These are phyloP conservation scores for Tuber borchii DNA, from an alignment of 495 filamentous ascomycete species.

Conservation along the genomic window DNA sequence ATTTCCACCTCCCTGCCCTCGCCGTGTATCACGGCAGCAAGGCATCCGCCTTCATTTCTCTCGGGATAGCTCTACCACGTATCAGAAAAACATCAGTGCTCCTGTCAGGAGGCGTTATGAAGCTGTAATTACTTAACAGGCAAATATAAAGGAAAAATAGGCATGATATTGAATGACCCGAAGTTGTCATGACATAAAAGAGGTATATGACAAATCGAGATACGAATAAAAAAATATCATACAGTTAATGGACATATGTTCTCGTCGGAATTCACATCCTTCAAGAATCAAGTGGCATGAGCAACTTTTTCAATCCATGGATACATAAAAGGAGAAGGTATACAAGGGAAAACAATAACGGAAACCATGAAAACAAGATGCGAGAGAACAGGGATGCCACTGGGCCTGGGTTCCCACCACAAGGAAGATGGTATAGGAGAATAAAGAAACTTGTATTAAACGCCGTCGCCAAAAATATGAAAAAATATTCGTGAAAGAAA, in stretches of 20 bases:
- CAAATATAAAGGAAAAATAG: neutral
- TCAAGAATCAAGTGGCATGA: neutral
- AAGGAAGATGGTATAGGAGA: conserved; percentile 1
- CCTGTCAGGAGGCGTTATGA: neutral
- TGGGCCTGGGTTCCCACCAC: neutral
- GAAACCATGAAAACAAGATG: neutral
- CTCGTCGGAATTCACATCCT: neutral
- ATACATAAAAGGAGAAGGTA: neutral
- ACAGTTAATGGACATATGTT: neutral
- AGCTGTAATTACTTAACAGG: neutral
- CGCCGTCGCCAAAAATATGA: neutral
- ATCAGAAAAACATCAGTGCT: neutral
- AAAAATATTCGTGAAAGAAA: neutral
- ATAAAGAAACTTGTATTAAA: conserved; percentile 2
- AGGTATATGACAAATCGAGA: neutral
- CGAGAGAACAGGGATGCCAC: neutral
- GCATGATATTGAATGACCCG: neutral
- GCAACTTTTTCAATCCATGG: neutral
- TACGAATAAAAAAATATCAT: neutral
- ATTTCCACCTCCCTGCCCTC: neutral
- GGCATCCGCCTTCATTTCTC: neutral
- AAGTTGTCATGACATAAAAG: neutral
- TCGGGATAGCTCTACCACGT: neutral
- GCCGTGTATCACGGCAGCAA: neutral
- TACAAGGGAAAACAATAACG: neutral